Evolutionary conservation across 1,284 basidiomycete genomes (phyloP), one percentile per base, ranked within the genome.

Genomic region (Rhodotorula sp.): DNA sequence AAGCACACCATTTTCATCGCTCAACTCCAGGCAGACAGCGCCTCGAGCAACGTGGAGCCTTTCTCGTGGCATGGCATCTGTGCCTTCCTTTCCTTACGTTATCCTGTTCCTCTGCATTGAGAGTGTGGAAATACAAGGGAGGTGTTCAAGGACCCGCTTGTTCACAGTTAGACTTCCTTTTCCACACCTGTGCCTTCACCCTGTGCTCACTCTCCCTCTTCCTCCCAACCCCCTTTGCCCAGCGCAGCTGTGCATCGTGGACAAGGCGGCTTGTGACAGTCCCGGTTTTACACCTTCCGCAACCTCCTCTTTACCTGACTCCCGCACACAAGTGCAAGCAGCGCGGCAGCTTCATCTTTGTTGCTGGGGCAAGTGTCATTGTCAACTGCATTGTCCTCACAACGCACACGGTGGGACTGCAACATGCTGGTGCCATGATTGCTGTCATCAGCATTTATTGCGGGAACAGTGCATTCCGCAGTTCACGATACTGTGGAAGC

Each of bases 141-240:
- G 68, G 87, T 87, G 5, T 80, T 87, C 68, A 82, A 79, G 59
- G 86, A 88, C 72, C 86, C 84, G 62, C 79, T 87, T 39, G 85
- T 87, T 17, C 89, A 87, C 84, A 84, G 81, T 47, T 90, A 89
- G 85, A n/a, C 0, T 76, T 89, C 48, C 81, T 88, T 22, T 89
- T 88, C 80, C 86, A 89, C 72, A 86, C 86, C 2, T 87, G 85
- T 74, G 84, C 87, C 30, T 80, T 79, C 44, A 65, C 75, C 0
- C 73, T 79, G 20, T 79, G 77, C 78, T 59, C 71, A 70, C 24
- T n/a, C 34, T 48, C 24, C 55, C 7, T 63, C 62, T 64, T 24
- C 32, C 10, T 58, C 36, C 51, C 29, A 30, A 30, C 11, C 36
- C 2, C n/a, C 15, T 88, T 88, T 67, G 81, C 83, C 20, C 83